These are phyloP conservation scores for Colletotrichum chrysophilum DNA, from an alignment of 2,329 filamentous ascomycete genomes.

Conservation along the genomic window DNA sequence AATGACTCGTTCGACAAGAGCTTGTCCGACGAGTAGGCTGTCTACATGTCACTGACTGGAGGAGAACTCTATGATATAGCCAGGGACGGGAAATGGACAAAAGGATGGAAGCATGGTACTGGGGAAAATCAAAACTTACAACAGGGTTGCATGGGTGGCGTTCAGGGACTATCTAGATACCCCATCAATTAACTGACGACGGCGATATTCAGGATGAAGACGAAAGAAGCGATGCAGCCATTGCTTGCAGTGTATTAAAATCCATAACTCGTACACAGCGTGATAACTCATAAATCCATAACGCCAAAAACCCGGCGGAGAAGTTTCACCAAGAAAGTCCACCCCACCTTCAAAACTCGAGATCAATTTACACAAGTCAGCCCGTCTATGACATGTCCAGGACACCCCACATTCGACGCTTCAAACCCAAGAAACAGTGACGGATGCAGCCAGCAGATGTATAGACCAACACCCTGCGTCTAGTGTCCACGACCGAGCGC, in stretches of 20 bases:
- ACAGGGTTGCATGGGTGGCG: neutral
- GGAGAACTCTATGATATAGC: neutral
- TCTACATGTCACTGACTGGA: neutral
- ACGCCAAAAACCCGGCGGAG: neutral
- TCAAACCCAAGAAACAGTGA: neutral
- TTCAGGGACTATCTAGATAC: neutral
- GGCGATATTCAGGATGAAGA: neutral
- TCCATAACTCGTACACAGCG: conserved; percentile 11
- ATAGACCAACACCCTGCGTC: neutral
- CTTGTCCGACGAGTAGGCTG: neutral
- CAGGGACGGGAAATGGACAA: neutral
- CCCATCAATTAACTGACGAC: neutral
- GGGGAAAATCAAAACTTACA: neutral
- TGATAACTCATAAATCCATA: neutral
- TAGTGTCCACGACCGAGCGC: neutral
- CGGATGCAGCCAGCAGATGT: neutral
- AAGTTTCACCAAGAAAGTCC: neutral
- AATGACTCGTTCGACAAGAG: neutral
- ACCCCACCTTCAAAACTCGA: neutral
- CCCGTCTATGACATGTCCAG: neutral
- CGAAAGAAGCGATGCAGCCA: neutral
- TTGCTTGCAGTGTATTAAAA: neutral
- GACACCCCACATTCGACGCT: neutral
- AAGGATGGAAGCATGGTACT: neutral
- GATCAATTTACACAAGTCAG: neutral